phyloP scores from a whole-genome alignment of 1,139 yeast genomes.

The Candida gigantensis region DNA sequence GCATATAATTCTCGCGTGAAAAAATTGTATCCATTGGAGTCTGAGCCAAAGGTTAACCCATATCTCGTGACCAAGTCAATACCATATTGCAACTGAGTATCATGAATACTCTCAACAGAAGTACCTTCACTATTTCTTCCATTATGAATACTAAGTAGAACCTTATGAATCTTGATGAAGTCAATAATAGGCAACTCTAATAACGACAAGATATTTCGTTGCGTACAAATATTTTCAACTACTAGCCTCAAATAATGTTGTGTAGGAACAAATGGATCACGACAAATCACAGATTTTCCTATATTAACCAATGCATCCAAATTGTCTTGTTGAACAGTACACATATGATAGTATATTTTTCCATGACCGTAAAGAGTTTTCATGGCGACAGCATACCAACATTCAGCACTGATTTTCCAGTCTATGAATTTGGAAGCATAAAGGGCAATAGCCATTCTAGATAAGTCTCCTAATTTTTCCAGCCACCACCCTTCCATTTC shows the following conservation, averaged over 20 bases:
- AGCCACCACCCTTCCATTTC: constrained; percentile 76
- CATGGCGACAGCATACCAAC: constrained; percentile 74
- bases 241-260: constrained; percentile 73
- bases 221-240: constrained; percentile 75
- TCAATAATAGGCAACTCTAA: constrained; percentile 64
- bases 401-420: constrained; percentile 78
- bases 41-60: constrained; percentile 71
- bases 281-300: constrained; percentile 74
- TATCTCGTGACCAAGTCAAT: constrained; percentile 67
- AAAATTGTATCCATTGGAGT: constrained; percentile 64
- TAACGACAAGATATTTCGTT: constrained; percentile 60
- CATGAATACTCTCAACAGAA: constrained; percentile 33
- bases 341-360: constrained; percentile 76
- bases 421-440: constrained; percentile 76
- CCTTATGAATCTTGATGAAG: constrained; percentile 65
- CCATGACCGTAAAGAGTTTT: constrained; percentile 77
- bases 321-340: constrained; percentile 80
- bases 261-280: constrained; percentile 82
- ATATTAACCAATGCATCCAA: constrained; percentile 76
- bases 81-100: constrained; percentile 50
- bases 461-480: constrained; percentile 75
- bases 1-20: constrained; percentile 54
- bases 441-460: constrained; percentile 80
- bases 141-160: constrained; percentile 51
- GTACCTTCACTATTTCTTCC: constrained; percentile 32